These are phyloP conservation scores for Beverwykella pulmonaria DNA, from an alignment of 495 filamentous ascomycete genomes.

Conservation along the genomic window DNA sequence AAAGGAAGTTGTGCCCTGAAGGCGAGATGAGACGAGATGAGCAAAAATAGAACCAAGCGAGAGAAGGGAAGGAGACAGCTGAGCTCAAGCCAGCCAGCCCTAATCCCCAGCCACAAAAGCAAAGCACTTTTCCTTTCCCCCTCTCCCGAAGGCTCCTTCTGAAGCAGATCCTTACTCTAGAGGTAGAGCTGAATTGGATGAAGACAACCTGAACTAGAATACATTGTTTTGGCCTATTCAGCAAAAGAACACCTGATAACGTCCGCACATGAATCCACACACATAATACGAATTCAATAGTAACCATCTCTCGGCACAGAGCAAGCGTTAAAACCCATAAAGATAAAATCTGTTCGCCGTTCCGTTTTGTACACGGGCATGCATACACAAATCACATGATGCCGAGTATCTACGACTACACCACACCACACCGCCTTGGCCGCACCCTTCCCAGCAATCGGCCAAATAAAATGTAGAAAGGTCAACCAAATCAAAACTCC, in stretches of 20 bases:
- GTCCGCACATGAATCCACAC: too few relatives aligned
- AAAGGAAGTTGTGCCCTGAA: neutral
- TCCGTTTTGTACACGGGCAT: neutral
- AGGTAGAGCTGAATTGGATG: too few relatives aligned
- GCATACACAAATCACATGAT: neutral
- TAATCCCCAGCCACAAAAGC: too few relatives aligned
- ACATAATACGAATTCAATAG: too few relatives aligned
- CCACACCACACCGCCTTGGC: neutral
- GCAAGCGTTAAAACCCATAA: neutral
- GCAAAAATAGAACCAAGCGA: neutral
- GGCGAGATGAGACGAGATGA: neutral
- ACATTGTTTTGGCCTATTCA: too few relatives aligned
- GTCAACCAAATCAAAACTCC: neutral
- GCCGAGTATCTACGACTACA: conserved; percentile 4
- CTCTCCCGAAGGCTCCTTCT: too few relatives aligned
- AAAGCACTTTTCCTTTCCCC: too few relatives aligned
- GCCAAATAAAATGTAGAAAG: neutral
- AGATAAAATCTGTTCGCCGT: neutral
- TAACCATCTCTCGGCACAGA: neutral
- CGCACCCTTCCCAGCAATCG: neutral
- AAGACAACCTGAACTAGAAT: too few relatives aligned
- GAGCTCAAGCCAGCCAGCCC: too few relatives aligned
- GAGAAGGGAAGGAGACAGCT: neutral
- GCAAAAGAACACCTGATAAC: too few relatives aligned
- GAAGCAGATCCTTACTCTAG: too few relatives aligned